Percentiles rank a stretch among this genome's conserved stretches.
These are phyloP conservation scores for Boletellus emodensis DNA, from an alignment of 768 basidiomycete species.

Conservation along the genomic window DNA sequence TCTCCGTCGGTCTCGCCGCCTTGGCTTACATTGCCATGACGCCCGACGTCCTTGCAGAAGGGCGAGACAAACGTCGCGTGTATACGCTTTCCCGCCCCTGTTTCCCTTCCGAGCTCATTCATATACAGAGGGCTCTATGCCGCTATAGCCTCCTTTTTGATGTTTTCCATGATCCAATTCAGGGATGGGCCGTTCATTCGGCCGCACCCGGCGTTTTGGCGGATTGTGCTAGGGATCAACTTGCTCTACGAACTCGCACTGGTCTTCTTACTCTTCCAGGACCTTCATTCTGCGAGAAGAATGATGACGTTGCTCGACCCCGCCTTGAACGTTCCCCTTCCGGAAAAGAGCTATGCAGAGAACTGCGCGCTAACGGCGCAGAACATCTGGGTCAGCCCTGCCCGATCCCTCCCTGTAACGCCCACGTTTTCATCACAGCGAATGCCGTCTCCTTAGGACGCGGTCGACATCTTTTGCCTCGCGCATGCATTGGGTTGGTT, in stretches of 20 bases:
- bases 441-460: slow-evolving; percentile 44
- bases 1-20: slow-evolving; percentile 59
- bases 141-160: slow-evolving; percentile 65
- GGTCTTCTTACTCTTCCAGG: slow-evolving; percentile 85
- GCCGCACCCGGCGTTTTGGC: slow-evolving; percentile 86
- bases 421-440: not conserved
- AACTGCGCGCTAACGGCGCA: slow-evolving; percentile 61
- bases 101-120: slow-evolving; percentile 8
- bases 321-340: slow-evolving; percentile 63
- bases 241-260: slow-evolving; percentile 78
- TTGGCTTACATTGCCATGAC: slow-evolving; percentile 82
- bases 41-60: slow-evolving; percentile 81
- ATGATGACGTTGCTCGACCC: slow-evolving; percentile 83
- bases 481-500: slow-evolving; percentile 89
- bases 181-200: slow-evolving; percentile 87
- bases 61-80: slow-evolving; percentile 76
- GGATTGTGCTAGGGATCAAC: slow-evolving; percentile 74
- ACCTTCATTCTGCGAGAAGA: slow-evolving; percentile 65
- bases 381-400: slow-evolving; percentile 60
- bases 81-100: slow-evolving; percentile 35
- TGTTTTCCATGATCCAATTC: slow-evolving; percentile 85
- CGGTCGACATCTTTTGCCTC: slow-evolving; percentile 82
- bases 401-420: not conserved
- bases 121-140: slow-evolving; percentile 68
- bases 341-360: slow-evolving; percentile 85